These are phyloP conservation scores for Parachaetomium inaequale DNA, from an alignment of 495 filamentous ascomycete species.

Conservation along the genomic window DNA sequence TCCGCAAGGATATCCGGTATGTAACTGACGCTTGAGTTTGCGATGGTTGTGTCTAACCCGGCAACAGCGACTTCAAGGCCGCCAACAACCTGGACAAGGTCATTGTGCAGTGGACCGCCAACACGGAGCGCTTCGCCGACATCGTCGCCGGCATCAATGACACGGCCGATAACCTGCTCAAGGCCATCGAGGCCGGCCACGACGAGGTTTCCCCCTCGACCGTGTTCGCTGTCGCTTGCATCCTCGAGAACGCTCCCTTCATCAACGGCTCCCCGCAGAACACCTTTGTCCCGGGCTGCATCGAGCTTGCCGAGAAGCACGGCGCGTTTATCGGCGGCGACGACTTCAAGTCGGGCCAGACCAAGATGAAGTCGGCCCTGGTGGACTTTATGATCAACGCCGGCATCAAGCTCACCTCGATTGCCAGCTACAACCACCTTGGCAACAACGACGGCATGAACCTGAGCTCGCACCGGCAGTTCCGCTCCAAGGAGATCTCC, in stretches of 20 bases:
- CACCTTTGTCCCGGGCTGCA: conserved; percentile 92
- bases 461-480: conserved; percentile 93
- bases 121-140: conserved; percentile 95
- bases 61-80: conserved; percentile 80
- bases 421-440: conserved; percentile 98
- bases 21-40: not conserved
- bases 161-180: conserved; percentile 88
- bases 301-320: conserved; percentile 85
- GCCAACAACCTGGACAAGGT: conserved; percentile 87
- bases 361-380: conserved; percentile 99
- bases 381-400: conserved; percentile 99
- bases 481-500: conserved; percentile 98
- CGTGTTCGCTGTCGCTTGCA: conserved; percentile 90
- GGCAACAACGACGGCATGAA: conserved; percentile 99
- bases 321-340: conserved; percentile 93
- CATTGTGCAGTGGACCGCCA: conserved; percentile 97
- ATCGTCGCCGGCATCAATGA: conserved; percentile 88
- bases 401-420: conserved; percentile 98
- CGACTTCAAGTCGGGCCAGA: conserved; percentile 99
- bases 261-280: conserved; percentile 99
- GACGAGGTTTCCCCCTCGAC: conserved; percentile 90
- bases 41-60: not conserved
- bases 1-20: conserved; percentile 92
- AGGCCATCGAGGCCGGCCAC: conserved; percentile 80
- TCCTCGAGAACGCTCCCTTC: conserved; percentile 87